Evolutionary conservation across 768 basidiomycete genomes (phyloP).

Genomic region (Hirschioporus abietinus): DNA sequence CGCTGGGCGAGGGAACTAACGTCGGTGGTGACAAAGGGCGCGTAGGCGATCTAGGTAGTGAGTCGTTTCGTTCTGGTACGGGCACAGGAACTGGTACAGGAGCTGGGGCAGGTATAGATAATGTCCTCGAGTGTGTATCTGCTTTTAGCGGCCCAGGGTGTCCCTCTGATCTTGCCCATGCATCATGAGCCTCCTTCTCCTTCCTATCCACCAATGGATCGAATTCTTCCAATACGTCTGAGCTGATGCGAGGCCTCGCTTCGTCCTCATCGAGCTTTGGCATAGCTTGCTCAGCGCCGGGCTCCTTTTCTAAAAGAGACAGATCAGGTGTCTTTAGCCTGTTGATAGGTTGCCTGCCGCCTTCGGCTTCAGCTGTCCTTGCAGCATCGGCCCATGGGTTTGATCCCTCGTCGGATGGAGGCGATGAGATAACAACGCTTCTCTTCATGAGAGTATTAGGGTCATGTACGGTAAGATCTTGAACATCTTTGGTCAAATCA

Average conservation of each 20-base stretch:
- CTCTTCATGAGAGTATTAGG: background rate
- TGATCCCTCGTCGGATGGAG: constrained; percentile 3
- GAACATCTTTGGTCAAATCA: background rate
- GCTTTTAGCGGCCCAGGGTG: constrained; percentile 38
- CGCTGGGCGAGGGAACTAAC: constrained; percentile 6
- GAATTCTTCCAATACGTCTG: constrained; percentile 54
- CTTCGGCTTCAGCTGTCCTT: constrained; percentile 10
- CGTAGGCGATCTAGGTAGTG: constrained; percentile 17
- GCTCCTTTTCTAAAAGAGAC: background rate
- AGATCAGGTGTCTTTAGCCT: constrained; percentile 12
- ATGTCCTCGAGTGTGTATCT: constrained; percentile 4
- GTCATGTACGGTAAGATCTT: background rate
- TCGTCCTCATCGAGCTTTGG: constrained; percentile 7
- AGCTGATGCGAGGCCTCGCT: constrained; percentile 17
- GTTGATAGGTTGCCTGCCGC: constrained; percentile 4
- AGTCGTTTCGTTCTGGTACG: background rate
- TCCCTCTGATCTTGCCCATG: constrained; percentile 58
- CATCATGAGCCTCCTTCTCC: constrained; percentile 54
- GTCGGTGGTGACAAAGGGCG: constrained; percentile 22
- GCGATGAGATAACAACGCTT: background rate
- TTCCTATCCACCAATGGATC: constrained; percentile 59
- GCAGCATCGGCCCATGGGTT: constrained; percentile 21
- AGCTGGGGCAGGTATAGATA: background rate
- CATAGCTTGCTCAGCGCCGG: constrained; percentile 21
- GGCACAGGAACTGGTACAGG: constrained; percentile 6